These are phyloP conservation scores for Turritis glabra DNA, from an alignment of 345 rosid genomes.

Conservation along the genomic window DNA sequence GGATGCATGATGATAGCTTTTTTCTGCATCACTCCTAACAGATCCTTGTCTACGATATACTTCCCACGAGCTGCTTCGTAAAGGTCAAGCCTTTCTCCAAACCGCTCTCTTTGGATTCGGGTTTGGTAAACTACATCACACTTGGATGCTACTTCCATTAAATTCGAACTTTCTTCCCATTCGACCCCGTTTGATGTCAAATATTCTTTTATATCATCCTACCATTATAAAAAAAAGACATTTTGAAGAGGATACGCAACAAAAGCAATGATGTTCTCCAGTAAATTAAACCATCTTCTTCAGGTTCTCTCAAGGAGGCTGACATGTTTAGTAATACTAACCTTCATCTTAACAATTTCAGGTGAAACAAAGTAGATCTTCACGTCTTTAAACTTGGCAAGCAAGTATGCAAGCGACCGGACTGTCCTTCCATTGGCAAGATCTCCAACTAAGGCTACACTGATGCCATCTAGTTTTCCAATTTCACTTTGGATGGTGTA, in stretches of 20 bases:
- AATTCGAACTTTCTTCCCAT: slow-evolving; percentile 88
- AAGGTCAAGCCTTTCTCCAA: slow-evolving; percentile 83
- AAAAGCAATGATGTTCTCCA: neutral
- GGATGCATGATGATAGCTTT: slow-evolving; percentile 95
- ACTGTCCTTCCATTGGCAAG: slow-evolving; percentile 97
- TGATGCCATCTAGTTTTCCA: slow-evolving; percentile 85
- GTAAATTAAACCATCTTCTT: neutral
- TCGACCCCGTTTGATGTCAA: slow-evolving; percentile 64
- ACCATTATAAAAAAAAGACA: neutral
- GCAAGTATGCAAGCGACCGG: slow-evolving; percentile 90
- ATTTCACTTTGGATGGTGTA: slow-evolving; percentile 89
- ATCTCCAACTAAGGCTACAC: slow-evolving; percentile 92
- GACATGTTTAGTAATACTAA: slow-evolving; percentile 22
- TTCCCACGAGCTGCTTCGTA: slow-evolving; percentile 93
- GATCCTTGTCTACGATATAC: slow-evolving; percentile 68
- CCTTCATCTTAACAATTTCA: slow-evolving; percentile 96
- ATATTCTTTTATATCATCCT: slow-evolving; percentile 96
- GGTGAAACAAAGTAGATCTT: slow-evolving; percentile 91
- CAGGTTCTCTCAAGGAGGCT: neutral
- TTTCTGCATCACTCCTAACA: slow-evolving; percentile 73
- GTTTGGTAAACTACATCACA: slow-evolving; percentile 94
- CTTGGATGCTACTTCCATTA: slow-evolving; percentile 82
- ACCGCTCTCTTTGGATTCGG: slow-evolving; percentile 86
- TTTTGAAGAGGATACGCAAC: neutral
- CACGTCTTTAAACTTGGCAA: slow-evolving; percentile 78